Conservation (phyloP, 2,329 filamentous ascomycete species). For the Eurotiales sp. region DNA sequence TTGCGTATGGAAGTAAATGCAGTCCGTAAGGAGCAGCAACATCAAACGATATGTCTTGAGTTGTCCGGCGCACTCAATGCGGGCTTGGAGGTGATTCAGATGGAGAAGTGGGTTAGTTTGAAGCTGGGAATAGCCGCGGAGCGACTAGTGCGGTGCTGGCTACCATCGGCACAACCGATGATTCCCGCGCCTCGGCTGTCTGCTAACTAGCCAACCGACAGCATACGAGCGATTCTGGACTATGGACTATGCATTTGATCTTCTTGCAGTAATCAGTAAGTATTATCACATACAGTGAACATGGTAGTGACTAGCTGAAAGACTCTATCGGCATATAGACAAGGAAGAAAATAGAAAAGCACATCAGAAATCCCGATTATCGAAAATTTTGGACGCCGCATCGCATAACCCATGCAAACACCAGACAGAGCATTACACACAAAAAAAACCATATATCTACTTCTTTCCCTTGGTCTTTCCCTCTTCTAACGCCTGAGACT, state of each 20-base stretch:
- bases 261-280: no score
- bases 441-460: slow-evolving; percentile 29
- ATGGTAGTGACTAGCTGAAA: background rate
- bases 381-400: slow-evolving; percentile 20
- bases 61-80: slow-evolving; percentile 10
- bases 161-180: slow-evolving; percentile 5
- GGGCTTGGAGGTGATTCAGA: background rate
- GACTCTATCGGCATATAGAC: background rate
- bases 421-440: slow-evolving; percentile 16
- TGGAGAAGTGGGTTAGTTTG: background rate
- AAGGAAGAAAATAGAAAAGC: background rate
- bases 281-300: no score
- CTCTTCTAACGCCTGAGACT: slow-evolving; percentile 45
- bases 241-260: no score
- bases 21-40: background rate
- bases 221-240: no score
- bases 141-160: background rate
- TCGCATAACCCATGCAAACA: slow-evolving; percentile 21
- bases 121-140: background rate
- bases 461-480: slow-evolving; percentile 32
- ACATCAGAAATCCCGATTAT: slow-evolving; percentile 2
- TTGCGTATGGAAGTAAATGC: background rate
- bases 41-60: background rate
- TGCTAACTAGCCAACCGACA: background rate
- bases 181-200: slow-evolving; percentile 11